Evolutionary conservation across 371 early-diverging fungal genomes (phyloP), one percentile per base, ranked within the genome.

Genomic region (Coemansia sp.): DNA sequence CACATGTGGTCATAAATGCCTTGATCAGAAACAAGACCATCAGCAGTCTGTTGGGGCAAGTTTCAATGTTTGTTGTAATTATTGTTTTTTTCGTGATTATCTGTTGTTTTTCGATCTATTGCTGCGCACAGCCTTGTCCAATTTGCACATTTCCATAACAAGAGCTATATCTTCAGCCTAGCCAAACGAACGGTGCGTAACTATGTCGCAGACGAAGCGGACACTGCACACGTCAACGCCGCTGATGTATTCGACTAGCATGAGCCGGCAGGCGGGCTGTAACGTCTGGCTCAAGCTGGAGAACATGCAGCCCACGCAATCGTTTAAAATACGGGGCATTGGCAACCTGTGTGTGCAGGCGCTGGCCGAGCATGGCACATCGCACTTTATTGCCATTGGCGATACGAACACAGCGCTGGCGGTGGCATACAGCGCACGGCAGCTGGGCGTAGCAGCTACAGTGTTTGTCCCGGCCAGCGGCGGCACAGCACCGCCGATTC

Each of bases 211-310:
- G 14, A 30, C 23, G 16, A 54, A 54, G 23, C 26, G 52, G 20
- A 3, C 33, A 39, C 71, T 85, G 23, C 83, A 85, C 62, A 70
- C 64, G 37, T 81, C 80, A 0, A 84, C 84, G 14, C 85, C 85
- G 7, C 58, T 85, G 64, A 58, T 85, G 50, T 80, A 83, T 62
- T 83, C 84, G 44, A 71, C 85, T 12, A 67, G 69, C 40, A 72
- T 85, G 62, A 82, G 78, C 63, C 80, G 68, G 44, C 75, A 74
- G 65, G 79, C 78, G 8, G 82, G 83, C 47, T 81, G 80, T 54
- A 89, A 89, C 75, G 82, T 89, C 18, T 90, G 87, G 82, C 84
- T 86, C 18, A 90, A 90, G 72, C 85, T 89, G 56, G 91, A 90
- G 59, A 87, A 85, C 74, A 83, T 90, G 60, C 91, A 90, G 53